Conservation (phyloP, 768 basidiomycete genomes). For the Rhodosporidiobolus odoratus region DNA sequence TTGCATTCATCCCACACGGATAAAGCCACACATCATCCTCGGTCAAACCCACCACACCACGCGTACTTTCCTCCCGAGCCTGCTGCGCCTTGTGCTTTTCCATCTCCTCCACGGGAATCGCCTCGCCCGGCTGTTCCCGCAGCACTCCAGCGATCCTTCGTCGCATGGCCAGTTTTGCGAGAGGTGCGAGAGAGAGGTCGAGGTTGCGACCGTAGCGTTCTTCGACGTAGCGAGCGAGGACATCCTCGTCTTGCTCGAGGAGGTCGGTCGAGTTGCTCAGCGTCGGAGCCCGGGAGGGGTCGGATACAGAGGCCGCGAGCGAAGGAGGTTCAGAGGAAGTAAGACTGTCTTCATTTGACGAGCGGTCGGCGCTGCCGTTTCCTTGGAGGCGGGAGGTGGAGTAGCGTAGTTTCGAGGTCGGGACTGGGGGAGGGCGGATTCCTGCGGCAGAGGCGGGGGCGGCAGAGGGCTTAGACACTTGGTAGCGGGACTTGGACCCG, state of each 20-base stretch:
- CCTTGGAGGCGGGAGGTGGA: conserved; percentile 34
- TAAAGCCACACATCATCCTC: conserved; percentile 87
- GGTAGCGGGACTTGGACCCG: conserved; percentile 32
- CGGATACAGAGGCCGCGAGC: conserved; percentile 27
- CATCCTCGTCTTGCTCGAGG: conserved; percentile 50
- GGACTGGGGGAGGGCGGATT: conserved; percentile 19
- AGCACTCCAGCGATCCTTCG: conserved; percentile 77
- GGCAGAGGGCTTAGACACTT: conserved; percentile 21
- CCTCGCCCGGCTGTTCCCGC: conserved; percentile 49
- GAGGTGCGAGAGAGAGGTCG: conserved; percentile 62
- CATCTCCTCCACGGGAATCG: conserved; percentile 45
- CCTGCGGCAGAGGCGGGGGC: conserved; percentile 21
- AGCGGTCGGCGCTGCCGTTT: not conserved
- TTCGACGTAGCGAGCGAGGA: conserved; percentile 67
- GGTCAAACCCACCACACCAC: conserved; percentile 63
- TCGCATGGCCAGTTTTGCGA: conserved; percentile 83
- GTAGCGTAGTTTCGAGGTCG: conserved; percentile 26
- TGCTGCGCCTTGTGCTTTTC: conserved; percentile 3
- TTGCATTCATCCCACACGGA: conserved; percentile 85
- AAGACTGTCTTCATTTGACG: not conserved
- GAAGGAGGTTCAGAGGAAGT: conserved; percentile 29
- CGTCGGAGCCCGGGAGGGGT: conserved; percentile 10
- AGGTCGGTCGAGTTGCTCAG: conserved; percentile 48
- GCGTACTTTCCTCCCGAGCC: conserved; percentile 50
- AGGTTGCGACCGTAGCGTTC: conserved; percentile 92